A percentile compares a stretch with the other conserved stretches of the same genome.
Evolutionary conservation across 163 green algal species (phyloP).

Genomic region (Prototheca wickerhamii): DNA sequence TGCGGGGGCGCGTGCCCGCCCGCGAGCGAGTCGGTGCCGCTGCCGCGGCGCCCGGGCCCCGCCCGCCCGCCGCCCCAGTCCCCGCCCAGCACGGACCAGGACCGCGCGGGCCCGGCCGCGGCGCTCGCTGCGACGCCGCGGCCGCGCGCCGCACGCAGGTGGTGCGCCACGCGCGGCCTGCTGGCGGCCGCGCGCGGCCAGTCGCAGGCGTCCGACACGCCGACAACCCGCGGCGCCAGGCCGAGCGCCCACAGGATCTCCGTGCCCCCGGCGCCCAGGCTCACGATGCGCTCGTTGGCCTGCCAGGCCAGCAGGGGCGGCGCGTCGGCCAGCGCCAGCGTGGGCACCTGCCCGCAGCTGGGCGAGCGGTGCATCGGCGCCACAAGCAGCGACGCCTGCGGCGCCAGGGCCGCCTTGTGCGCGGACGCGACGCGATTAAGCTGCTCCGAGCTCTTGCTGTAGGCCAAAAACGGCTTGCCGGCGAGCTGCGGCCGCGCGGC

Average conservation of each 20-base stretch:
- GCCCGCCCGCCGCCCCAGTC: background rate
- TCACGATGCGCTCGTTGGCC: constrained; percentile 53
- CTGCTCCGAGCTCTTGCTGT: too few relatives aligned
- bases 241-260: constrained; percentile 78
- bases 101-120: background rate
- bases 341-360: too few relatives aligned
- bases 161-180: background rate
- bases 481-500: too few relatives aligned
- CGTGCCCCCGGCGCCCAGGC: constrained; percentile 61
- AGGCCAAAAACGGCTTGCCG: too few relatives aligned
- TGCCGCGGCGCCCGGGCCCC: too few relatives aligned
- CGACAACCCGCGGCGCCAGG: constrained; percentile 55
- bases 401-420: too few relatives aligned
- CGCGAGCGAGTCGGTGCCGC: too few relatives aligned
- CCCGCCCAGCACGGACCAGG: background rate
- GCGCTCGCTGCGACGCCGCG: constrained; percentile 1
- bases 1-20: too few relatives aligned
- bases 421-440: too few relatives aligned
- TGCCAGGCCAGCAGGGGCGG: background rate
- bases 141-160: background rate
- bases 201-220: constrained; percentile 64
- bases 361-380: too few relatives aligned
- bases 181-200: constrained; percentile 38
- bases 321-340: background rate
- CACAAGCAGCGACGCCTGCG: too few relatives aligned